Percentiles rank a stretch among this genome's conserved stretches.
These are phyloP conservation scores for Tolypocladium sp. DNA, from an alignment of 2,329 filamentous ascomycete species.

Conservation along the genomic window DNA sequence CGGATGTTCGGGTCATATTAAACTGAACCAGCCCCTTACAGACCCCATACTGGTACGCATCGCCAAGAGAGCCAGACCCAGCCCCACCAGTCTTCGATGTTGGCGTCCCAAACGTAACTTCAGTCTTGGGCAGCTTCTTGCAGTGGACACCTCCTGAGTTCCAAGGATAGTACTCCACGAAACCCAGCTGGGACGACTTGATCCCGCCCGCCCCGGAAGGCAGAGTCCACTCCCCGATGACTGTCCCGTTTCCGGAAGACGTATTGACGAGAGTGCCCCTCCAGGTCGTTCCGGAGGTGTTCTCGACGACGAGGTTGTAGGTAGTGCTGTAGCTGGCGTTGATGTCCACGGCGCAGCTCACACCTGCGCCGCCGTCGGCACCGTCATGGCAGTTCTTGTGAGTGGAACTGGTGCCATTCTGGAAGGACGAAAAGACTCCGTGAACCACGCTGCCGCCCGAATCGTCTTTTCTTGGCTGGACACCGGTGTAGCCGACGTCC, in stretches of 20 bases:
- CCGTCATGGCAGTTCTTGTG: conserved; percentile 11
- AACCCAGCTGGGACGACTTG: conserved; percentile 1
- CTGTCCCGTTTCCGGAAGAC: conserved; percentile 1
- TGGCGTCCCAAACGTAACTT: background rate
- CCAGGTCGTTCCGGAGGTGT: conserved; percentile 8
- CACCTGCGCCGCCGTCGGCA: conserved; percentile 13
- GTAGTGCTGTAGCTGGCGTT: conserved; percentile 6
- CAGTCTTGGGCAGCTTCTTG: conserved; percentile 3
- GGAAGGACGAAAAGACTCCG: conserved; percentile 11
- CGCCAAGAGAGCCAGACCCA: background rate
- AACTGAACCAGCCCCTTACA: background rate
- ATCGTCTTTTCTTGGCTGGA: conserved; percentile 8
- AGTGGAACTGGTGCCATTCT: conserved; percentile 3
- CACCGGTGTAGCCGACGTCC: conserved; percentile 7
- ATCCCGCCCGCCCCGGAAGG: conserved; percentile 5
- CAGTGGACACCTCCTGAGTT: conserved; percentile 5
- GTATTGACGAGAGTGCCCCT: conserved; percentile 8
- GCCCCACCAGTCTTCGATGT: background rate
- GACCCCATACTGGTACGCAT: background rate
- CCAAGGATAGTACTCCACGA: conserved; percentile 10
- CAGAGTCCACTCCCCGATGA: conserved; percentile 9
- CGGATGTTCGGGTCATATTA: too few relatives aligned
- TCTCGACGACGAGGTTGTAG: conserved; percentile 9
- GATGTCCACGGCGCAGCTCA: conserved; percentile 10
- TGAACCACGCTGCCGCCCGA: conserved; percentile 5